Percentiles rank a stretch among this genome's conserved stretches.
Evolutionary conservation across 1,284 basidiomycete species (phyloP).

Genomic region (Sporisorium exsertum): DNA sequence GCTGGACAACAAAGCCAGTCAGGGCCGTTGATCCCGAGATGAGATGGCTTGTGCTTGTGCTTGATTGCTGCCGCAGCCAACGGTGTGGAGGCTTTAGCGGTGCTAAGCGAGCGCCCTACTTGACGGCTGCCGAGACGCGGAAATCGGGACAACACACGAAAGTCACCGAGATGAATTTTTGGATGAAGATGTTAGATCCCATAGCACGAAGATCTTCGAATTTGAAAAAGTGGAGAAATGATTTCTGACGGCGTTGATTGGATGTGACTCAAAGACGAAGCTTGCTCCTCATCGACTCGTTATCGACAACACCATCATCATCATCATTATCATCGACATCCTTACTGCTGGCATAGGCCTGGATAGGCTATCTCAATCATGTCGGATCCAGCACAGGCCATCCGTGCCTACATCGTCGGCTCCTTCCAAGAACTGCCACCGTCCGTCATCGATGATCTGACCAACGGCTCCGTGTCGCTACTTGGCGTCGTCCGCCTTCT

Average conservation of each 20-base stretch:
- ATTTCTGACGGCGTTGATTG: background rate
- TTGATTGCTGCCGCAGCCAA: background rate
- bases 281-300: too few relatives aligned
- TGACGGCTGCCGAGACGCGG: background rate
- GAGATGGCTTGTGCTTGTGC: background rate
- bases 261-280: background rate
- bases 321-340: background rate
- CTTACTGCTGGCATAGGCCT: too few relatives aligned
- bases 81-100: background rate
- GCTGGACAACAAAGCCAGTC: background rate
- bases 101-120: background rate
- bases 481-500: slow-evolving; percentile 86
- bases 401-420: slow-evolving; percentile 54
- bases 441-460: slow-evolving; percentile 50
- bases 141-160: background rate
- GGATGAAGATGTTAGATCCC: background rate
- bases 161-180: background rate
- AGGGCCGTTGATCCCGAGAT: background rate
- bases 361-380: too few relatives aligned
- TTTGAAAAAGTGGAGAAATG: background rate
- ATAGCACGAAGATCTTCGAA: background rate
- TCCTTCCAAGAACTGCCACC: slow-evolving; percentile 50
- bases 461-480: slow-evolving; percentile 69
- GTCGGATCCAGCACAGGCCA: slow-evolving; percentile 46
- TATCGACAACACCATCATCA: background rate